Conservation (phyloP, 257 asterid genomes). For the Solanum pennellii region DNA sequence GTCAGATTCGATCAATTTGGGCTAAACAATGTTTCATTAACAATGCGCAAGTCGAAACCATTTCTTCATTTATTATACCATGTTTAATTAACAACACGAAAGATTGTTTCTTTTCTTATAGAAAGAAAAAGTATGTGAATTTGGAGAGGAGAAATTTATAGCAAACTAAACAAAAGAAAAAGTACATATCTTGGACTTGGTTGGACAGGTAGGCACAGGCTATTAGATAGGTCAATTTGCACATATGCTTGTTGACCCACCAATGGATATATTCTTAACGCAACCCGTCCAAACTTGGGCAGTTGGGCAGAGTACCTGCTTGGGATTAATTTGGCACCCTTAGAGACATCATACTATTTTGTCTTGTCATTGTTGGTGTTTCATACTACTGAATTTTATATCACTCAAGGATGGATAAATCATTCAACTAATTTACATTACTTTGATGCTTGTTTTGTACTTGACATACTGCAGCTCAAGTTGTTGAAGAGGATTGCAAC, state of each 20-base stretch:
- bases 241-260: not conserved
- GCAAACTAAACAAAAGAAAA: not conserved
- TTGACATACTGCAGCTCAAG: conserved; percentile 74
- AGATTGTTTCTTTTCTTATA: not conserved
- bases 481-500: conserved; percentile 92
- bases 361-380: not conserved
- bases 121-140: not conserved
- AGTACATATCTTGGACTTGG: not conserved
- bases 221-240: not conserved
- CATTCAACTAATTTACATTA: not conserved
- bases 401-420: not conserved
- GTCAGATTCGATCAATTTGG: not conserved
- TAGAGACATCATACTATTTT: not conserved
- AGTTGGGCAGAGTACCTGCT: not conserved
- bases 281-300: not conserved
- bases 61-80: not conserved
- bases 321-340: not conserved
- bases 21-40: not conserved
- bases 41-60: not conserved
- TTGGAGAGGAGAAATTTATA: not conserved
- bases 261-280: not conserved
- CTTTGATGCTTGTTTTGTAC: conserved; percentile 20
- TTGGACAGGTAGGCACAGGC: not conserved
- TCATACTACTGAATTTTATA: not conserved
- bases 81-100: not conserved